phyloP scores from a whole-genome alignment of 805 yeast species.

The Metschnikowia hibisci region DNA sequence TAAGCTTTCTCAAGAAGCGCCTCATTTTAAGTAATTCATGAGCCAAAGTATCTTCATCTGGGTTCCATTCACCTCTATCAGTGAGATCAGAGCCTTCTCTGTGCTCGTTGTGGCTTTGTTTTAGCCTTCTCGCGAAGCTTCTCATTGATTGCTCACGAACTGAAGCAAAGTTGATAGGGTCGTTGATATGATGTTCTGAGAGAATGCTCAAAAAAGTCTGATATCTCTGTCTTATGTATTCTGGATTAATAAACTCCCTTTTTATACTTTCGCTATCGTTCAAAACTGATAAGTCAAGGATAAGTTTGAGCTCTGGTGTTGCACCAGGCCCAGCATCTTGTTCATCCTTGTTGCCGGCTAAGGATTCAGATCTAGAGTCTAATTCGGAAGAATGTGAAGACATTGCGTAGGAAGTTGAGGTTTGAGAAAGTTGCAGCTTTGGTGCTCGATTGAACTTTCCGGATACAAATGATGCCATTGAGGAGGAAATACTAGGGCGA shows the following conservation, averaged over 20 bases:
- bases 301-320: conserved; percentile 9
- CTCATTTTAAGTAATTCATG: conserved; percentile 28
- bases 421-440: conserved; percentile 2
- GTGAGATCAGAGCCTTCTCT: neutral
- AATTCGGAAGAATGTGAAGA: neutral
- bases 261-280: conserved; percentile 25
- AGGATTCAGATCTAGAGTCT: neutral
- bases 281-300: conserved; percentile 15
- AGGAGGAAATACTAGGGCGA: conserved; percentile 4
- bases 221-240: conserved; percentile 29
- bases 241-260: conserved; percentile 23
- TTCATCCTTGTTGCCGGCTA: neutral
- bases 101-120: neutral
- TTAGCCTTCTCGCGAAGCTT: conserved; percentile 22
- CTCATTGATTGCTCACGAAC: conserved; percentile 29
- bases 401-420: neutral
- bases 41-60: conserved; percentile 29
- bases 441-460: conserved; percentile 3
- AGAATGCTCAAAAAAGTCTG: conserved; percentile 30
- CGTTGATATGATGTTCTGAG: conserved; percentile 29
- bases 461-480: conserved; percentile 3
- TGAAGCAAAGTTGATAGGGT: conserved; percentile 37
- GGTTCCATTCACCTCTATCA: neutral
- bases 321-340: neutral
- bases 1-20: conserved; percentile 24